Evolutionary conservation across 345 rosid genomes (phyloP), one percentile per base, ranked within the genome.

Genomic region (Anacardium occidentale): DNA sequence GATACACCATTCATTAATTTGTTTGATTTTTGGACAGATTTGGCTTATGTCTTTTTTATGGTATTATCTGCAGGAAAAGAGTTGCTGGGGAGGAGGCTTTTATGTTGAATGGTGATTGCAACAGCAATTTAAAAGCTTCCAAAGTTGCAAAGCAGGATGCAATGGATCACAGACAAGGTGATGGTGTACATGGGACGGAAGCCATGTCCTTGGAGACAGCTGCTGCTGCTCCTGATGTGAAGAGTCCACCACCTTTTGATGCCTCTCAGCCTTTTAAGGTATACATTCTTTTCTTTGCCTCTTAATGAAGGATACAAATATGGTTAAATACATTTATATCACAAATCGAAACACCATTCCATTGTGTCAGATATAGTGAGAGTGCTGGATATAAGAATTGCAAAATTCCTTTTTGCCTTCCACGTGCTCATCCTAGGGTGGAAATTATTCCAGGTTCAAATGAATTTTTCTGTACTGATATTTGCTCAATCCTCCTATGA

Each of bases 61-160:
- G 9, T 72, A 53, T 20, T 62, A 21, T 11, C 73, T n/a, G 52
- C 84, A 90, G 91, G 82, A 90, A 88, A 78, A 85, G 91, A 77
- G 26, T 74, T 60, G 71, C 66, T 57, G 79, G 34, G 57, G 88
- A 84, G 75, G 81, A 79, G 53, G 76, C 44, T 29, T 72, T 64
- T 58, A 57, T 66, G 60, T 74, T 83, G 44, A 85, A 84, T 84
- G 89, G 88, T 64, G 90, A 85, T 69, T 64, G 80, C 73, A 76
- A 75, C 62, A 72, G 73, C 68, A 80, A 75, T 58, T 58, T 79
- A 66, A 90, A 78, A 76, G 59, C 64, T 70, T 70, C 68, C 32
- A 82, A 69, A 74, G 65, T 53, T 70, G 25, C 63, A 57, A 62
- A 62, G 64, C 69, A 57, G 42, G 87, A 81, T 75, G 73, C 57